A percentile compares a stretch with the other conserved stretches of the same genome.
Conservation (phyloP, 768 basidiomycete genomes). For the Lentinus tigrinus region DNA sequence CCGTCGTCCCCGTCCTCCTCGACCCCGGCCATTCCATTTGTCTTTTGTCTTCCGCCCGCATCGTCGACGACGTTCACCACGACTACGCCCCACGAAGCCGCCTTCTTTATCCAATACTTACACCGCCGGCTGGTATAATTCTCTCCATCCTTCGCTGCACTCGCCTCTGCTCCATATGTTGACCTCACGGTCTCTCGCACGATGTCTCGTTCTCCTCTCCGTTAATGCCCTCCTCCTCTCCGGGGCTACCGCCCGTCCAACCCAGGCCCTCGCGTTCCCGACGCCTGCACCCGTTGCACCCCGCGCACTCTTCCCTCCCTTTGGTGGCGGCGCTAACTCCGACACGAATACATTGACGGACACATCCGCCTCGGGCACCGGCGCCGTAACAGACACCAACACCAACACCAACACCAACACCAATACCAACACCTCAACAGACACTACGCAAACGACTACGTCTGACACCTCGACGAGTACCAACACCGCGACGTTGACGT, state of each 20-base stretch:
- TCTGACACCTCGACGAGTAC: not conserved
- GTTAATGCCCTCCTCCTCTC: conserved; percentile 29
- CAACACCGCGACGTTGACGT: not conserved
- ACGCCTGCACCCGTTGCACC: not conserved
- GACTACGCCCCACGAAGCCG: conserved; percentile 13
- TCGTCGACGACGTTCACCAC: conserved; percentile 12
- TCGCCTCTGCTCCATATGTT: conserved; percentile 10
- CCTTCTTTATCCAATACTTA: conserved; percentile 13
- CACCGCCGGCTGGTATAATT: conserved; percentile 20
- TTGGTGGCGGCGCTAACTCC: not conserved
- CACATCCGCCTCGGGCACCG: not conserved
- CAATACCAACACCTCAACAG: not conserved
- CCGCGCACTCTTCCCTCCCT: not conserved
- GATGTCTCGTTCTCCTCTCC: conserved; percentile 29
- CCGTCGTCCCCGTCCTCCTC: conserved; percentile 5
- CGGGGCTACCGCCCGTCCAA: conserved; percentile 23
- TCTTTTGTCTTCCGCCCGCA: conserved; percentile 11
- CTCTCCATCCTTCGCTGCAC: conserved; percentile 6
- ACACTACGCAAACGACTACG: not conserved
- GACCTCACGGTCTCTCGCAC: conserved; percentile 22
- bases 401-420: not conserved
- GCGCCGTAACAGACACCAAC: not conserved
- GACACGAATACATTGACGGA: not conserved
- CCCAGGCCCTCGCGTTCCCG: conserved; percentile 7
- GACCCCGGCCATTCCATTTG: conserved; percentile 1